A percentile compares a stretch with the other conserved stretches of the same genome.
Conservation (phyloP, 805 yeast species). For the Ogataea chonburiensis region DNA sequence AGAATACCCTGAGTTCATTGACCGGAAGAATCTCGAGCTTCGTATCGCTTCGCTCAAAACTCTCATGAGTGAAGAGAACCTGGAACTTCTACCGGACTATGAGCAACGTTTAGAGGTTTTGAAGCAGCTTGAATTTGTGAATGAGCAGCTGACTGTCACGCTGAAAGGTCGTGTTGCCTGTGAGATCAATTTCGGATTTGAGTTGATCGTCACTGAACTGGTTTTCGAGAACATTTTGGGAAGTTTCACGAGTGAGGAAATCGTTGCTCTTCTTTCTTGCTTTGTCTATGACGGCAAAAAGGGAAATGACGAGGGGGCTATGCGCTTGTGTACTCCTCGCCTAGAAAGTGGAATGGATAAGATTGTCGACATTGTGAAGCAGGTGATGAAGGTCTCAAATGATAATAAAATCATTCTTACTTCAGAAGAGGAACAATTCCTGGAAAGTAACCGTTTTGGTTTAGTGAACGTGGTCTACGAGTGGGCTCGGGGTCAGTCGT, state of each 20-base stretch:
- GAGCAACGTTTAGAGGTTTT: constrained; percentile 83
- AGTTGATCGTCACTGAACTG: constrained; percentile 82
- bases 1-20: constrained; percentile 36
- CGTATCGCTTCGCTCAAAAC: constrained; percentile 57
- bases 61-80: constrained; percentile 78
- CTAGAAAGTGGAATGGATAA: constrained; percentile 67
- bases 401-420: constrained; percentile 73
- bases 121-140: constrained; percentile 76
- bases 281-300: constrained; percentile 89
- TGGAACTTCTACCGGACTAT: constrained; percentile 89
- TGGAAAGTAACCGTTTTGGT: constrained; percentile 83
- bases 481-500: constrained; percentile 95
- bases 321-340: constrained; percentile 61
- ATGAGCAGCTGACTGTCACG: constrained; percentile 67
- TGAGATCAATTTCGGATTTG: constrained; percentile 90
- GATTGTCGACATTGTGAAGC: constrained; percentile 68
- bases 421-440: constrained; percentile 79
- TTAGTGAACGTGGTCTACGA: constrained; percentile 92
- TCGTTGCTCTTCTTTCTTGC: constrained; percentile 89
- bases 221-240: constrained; percentile 89
- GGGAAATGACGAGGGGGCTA: constrained; percentile 57
- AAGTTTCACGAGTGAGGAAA: constrained; percentile 92
- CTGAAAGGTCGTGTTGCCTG: constrained; percentile 92
- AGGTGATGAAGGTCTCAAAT: constrained; percentile 58
- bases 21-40: constrained; percentile 43